phyloP scores from a whole-genome alignment of 2,329 filamentous ascomycete species.

The Sclerotinia borealis region DNA sequence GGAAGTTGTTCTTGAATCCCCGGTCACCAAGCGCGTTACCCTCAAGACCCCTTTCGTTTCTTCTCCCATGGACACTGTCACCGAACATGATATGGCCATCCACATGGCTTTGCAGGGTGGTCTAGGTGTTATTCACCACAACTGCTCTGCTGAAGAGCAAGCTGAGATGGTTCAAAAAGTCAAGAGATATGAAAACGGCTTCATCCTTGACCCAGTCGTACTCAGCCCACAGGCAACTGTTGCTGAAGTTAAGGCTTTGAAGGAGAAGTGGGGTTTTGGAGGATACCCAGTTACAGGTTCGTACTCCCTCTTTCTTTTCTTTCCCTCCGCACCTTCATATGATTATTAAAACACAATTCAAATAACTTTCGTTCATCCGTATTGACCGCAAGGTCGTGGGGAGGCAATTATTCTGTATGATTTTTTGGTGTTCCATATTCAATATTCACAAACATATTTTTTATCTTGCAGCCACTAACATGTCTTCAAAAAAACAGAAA shows the following conservation, averaged over 20 bases:
- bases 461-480: conserved; percentile 34
- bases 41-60: conserved; percentile 96
- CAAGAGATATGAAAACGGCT: conserved; percentile 98
- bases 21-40: conserved; percentile 89
- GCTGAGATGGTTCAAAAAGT: conserved; percentile 99
- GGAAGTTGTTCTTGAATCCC: conserved; percentile 80
- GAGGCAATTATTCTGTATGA: conserved; percentile 55
- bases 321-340: conserved; percentile 40
- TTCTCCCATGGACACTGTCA: conserved; percentile 99
- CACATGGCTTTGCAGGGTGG: conserved; percentile 88
- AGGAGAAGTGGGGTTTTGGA: conserved; percentile 98
- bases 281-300: conserved; percentile 98
- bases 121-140: conserved; percentile 96
- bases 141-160: conserved; percentile 95
- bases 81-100: conserved; percentile 98
- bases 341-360: conserved; percentile 70
- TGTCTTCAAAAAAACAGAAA: conserved; percentile 52
- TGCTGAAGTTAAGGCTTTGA: conserved; percentile 82
- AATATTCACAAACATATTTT: background rate
- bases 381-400: conserved; percentile 84
- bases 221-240: conserved; percentile 84
- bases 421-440: conserved; percentile 20
- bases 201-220: conserved; percentile 93
- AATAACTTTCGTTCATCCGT: conserved; percentile 99
- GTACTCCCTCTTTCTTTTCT: conserved; percentile 35